Base-by-base conservation (phyloP, 179 eudicot species). In the Beta corolliflora region DNA sequence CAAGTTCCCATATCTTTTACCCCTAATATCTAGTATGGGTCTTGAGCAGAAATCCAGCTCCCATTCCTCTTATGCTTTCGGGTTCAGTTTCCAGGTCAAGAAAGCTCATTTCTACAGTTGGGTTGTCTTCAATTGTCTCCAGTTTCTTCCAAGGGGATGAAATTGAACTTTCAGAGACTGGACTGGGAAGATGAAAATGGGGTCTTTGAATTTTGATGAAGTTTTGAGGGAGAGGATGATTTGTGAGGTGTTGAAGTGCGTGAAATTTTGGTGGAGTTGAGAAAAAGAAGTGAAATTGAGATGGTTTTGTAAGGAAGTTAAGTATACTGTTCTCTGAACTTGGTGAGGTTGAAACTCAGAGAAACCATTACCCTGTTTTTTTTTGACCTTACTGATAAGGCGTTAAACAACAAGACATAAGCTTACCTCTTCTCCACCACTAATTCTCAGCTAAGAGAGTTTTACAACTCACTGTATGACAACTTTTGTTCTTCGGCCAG, bases 1-100 rank as follows among this genome's bases (percentile, higher is more conserved):
- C 90, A 75, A 95, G 94, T 91, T 94, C 98, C 99, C 98, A 94
- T 16, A 92, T 81, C 93, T 95, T 84, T 95, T 95, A 71, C 98
- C 98, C 85, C 96, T 85, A 12, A 92, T 91, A 90, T 94, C 99
- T 78, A 95, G 94, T 67, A 95, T 95, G 58, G 99, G 99, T 76
- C 99, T 92, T 0, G 99, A 95, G 86, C 97, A 95, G 55, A 95
- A 95, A 80, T 94, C 99, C 78, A 94, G 71, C 71, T 95, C 99
- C 99, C 99, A 95, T 85, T 91, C n/a, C 98, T 0, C 84, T 65
- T 48, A 95, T 86, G 89, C 87, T 83, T 41, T 88, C 83, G 46
- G 98, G 97, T 74, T 94, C 91, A 6, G 84, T 77, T 46, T 87
- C 95, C 52, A 91, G 93, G 90, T 95, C 97, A 50, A 95, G 87